Conservation (phyloP, 768 basidiomycete genomes). For the Hericium coralloides region DNA sequence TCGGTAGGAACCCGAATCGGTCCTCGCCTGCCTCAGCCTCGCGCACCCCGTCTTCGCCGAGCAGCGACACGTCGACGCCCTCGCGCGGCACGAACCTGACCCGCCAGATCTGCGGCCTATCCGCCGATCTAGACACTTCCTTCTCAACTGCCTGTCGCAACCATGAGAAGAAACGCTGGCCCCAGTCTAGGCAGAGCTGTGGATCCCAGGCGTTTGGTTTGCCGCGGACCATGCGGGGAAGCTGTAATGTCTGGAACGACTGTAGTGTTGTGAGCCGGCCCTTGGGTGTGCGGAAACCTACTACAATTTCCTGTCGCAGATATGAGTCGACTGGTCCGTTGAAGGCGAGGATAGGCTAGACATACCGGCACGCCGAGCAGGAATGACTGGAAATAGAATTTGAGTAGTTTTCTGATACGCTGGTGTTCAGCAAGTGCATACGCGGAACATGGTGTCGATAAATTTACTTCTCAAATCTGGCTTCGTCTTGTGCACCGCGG, state of each 20-base stretch:
- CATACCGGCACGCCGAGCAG: constrained; percentile 84
- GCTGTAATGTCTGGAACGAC: constrained; percentile 66
- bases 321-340: background rate
- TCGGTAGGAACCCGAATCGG: constrained; percentile 71
- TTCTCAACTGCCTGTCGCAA: constrained; percentile 23
- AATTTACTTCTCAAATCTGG: constrained; percentile 71
- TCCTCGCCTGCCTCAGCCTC: constrained; percentile 64
- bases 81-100: constrained; percentile 50
- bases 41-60: constrained; percentile 39
- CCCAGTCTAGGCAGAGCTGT: constrained; percentile 64
- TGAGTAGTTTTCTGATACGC: constrained; percentile 70
- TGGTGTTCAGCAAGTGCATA: background rate
- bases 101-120: constrained; percentile 49
- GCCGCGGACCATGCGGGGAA: constrained; percentile 70
- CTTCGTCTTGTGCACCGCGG: constrained; percentile 51
- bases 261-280: constrained; percentile 61
- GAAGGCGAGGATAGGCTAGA: background rate
- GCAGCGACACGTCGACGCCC: constrained; percentile 42
- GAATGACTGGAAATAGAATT: constrained; percentile 89
- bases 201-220: constrained; percentile 77
- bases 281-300: constrained; percentile 79
- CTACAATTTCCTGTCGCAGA: constrained; percentile 63
- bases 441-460: background rate
- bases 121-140: background rate
- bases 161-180: constrained; percentile 49